Percentiles rank a stretch among this genome's conserved stretches.
Conservation (phyloP, 441 rosid species). For the Corymbia calophylla region DNA sequence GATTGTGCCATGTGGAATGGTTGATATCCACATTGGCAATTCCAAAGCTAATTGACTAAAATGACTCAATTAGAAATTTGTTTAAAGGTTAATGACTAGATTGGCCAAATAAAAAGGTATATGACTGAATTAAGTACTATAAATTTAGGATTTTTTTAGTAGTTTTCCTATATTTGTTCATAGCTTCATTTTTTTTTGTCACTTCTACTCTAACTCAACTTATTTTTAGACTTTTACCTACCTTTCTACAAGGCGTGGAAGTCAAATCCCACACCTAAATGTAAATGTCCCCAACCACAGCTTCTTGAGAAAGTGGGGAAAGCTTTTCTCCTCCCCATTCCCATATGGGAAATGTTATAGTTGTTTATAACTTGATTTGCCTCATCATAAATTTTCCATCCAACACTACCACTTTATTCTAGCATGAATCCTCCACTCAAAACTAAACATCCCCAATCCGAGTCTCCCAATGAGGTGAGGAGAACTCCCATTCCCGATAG, state of each 20-base stretch:
- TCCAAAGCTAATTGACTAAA: background rate
- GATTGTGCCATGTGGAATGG: fast-evolving
- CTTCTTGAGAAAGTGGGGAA: no score
- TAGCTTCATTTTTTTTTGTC: background rate
- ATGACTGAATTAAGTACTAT: background rate
- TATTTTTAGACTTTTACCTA: no score
- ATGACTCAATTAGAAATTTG: background rate
- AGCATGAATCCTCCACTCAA: no score
- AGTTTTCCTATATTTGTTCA: no score
- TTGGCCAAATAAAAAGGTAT: no score
- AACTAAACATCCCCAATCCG: no score
- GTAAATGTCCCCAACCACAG: background rate
- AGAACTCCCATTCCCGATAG: no score
- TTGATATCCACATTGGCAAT: fast-evolving
- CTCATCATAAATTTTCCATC: background rate
- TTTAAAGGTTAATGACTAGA: no score
- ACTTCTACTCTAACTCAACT: background rate
- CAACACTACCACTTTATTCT: no score
- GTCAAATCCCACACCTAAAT: background rate
- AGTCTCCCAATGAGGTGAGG: no score
- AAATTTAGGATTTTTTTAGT: no score
- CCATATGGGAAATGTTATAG: background rate
- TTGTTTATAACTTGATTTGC: background rate
- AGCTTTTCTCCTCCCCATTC: background rate
- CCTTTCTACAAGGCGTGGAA: fast-evolving